Percentiles rank a stretch among this genome's conserved stretches.
Conservation (phyloP, 1,284 basidiomycete genomes). For the Ganoderma sp. region DNA sequence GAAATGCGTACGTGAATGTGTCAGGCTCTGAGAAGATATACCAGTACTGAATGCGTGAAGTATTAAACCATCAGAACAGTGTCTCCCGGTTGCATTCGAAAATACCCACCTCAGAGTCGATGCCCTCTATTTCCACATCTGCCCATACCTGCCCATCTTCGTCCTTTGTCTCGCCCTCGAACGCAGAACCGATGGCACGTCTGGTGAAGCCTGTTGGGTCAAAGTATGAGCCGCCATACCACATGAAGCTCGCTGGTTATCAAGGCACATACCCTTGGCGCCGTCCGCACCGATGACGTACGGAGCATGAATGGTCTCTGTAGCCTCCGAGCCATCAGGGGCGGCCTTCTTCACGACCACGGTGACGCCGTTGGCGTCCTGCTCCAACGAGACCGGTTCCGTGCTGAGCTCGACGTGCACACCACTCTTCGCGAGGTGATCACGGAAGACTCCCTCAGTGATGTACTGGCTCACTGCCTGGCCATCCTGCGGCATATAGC, state of each 20-base stretch:
- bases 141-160: slow-evolving; percentile 39
- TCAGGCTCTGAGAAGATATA: slow-evolving; percentile 38
- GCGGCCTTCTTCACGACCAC: slow-evolving; percentile 24
- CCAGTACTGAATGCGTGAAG: slow-evolving; percentile 35
- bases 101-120: slow-evolving; percentile 32
- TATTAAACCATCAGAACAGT: neutral
- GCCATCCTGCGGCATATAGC: slow-evolving; percentile 4
- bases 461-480: slow-evolving; percentile 37
- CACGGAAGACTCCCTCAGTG: slow-evolving; percentile 40
- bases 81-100: neutral
- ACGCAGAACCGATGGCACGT: slow-evolving; percentile 40
- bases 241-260: neutral
- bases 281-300: slow-evolving; percentile 48
- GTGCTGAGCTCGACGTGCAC: slow-evolving; percentile 40
- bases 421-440: slow-evolving; percentile 36
- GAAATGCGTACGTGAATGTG: slow-evolving; percentile 26
- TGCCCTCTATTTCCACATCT: slow-evolving; percentile 40
- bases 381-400: slow-evolving; percentile 38
- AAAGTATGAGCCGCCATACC: neutral
- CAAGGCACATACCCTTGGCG: slow-evolving; percentile 38
- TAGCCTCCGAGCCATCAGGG: slow-evolving; percentile 12
- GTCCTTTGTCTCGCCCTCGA: slow-evolving; percentile 43
- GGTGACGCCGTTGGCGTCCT: slow-evolving; percentile 35
- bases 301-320: slow-evolving; percentile 28
- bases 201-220: slow-evolving; percentile 35